Conservation (phyloP, 2,329 filamentous ascomycete species). For the Colletotrichum sojae region DNA sequence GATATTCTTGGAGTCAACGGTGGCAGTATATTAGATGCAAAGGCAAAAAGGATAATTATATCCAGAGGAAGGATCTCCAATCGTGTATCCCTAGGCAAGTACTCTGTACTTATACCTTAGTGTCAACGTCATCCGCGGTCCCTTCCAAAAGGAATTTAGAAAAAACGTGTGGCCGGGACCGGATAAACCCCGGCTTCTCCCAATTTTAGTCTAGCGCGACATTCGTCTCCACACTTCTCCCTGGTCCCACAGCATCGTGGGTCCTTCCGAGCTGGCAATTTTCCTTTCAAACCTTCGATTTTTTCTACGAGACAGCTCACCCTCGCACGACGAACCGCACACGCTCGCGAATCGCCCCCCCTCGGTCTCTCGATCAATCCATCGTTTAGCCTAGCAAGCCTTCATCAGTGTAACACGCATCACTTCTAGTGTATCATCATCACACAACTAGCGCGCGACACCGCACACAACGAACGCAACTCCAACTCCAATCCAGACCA, state of each 20-base stretch:
- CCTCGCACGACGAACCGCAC: slow-evolving; percentile 37
- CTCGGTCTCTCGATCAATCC: slow-evolving; percentile 38
- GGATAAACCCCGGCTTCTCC: slow-evolving; percentile 34
- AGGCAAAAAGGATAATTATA: too few species aligned
- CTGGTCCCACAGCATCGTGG: slow-evolving; percentile 41
- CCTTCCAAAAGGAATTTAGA: slow-evolving; percentile 14
- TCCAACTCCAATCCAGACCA: background rate
- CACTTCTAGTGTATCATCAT: slow-evolving; percentile 37
- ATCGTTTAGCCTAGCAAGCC: slow-evolving; percentile 42
- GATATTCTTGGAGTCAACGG: background rate
- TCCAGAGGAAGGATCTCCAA: too few species aligned
- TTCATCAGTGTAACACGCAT: slow-evolving; percentile 36
- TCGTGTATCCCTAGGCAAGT: too few species aligned
- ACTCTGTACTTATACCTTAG: background rate
- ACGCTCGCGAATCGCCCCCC: slow-evolving; percentile 34
- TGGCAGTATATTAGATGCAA: too few species aligned
- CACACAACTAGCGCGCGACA: slow-evolving; percentile 30
- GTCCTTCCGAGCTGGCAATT: slow-evolving; percentile 43
- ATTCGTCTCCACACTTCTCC: slow-evolving; percentile 31
- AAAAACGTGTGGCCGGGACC: slow-evolving; percentile 36
- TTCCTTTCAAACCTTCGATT: slow-evolving; percentile 44
- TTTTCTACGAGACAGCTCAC: slow-evolving; percentile 43
- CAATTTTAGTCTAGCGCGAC: slow-evolving; percentile 12
- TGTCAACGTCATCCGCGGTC: slow-evolving; percentile 37
- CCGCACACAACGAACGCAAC: too few species aligned